Evolutionary conservation across 202 grass and related monocot genomes (phyloP), one percentile per base, ranked within the genome.

Genomic region (Panicum virgatum): DNA sequence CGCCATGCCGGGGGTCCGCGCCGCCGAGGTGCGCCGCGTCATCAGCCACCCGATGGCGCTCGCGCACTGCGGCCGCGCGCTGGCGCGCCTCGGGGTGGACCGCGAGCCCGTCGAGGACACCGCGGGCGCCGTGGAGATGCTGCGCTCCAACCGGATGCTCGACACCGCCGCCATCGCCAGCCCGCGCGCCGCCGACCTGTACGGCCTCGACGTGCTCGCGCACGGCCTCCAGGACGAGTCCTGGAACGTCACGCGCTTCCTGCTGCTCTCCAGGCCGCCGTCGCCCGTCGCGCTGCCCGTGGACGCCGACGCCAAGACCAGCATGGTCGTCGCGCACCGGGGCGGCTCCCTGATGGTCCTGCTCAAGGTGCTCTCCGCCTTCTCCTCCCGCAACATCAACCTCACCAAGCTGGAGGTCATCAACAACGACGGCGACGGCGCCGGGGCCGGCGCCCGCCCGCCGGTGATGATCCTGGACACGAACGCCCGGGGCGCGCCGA

Each of bases 91-190:
- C 61, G 90, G 90, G 13, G 83, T 97, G 1, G 89, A 85, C 75
- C 54, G 84, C 12, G 88, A 97, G 76, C 92, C 94, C 12, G 94
- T 97, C 12, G 92, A 97, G 82, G 94, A 97, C 85, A 97, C 94
- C 2, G 91, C 91, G 18, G 94, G 94, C 40, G 94, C 91, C 27
- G 89, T 97, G 5, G 85, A 97, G 92, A 97, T 97, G 94, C 92
- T 97, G 51, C 90, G 89, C 0, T 88, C 85, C 4, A 56, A 86
- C 42, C 48, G 66, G 25, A 80, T 97, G 59, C 89, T 91, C 34
- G 94, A 97, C 81, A 97, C 94, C 29, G 94, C 91, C 27, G 92
- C 94, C 66, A 97, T 97, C 72, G 94, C 94, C 20, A 89, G 86
- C 67, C 94, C 94, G n/a, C 91, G 92, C 34, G 83, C 94, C 7